Evolutionary conservation across 352 stramenopile genomes (phyloP), one percentile per base, ranked within the genome.

Genomic region (Pythium myriotylum): DNA sequence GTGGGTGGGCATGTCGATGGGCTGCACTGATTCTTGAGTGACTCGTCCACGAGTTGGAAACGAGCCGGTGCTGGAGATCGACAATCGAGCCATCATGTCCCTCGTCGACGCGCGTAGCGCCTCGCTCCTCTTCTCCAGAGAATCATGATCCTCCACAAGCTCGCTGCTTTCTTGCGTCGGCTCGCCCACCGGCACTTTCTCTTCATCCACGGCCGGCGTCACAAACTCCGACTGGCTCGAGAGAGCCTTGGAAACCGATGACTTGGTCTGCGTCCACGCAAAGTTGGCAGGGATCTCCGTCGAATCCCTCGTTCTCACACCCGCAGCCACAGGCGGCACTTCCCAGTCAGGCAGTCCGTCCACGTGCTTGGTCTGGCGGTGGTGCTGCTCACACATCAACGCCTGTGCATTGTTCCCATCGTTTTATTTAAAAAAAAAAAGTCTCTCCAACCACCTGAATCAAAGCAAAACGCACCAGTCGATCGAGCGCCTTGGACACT

Each of bases 341-440:
- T 65, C 65, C 77, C 76, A 86, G 54, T 89, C 77, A 3, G 71
- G 72, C 22, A 81, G 45, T 32, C 76, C 80, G 19, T 84, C 40
- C n/a, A 70, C 74, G 43, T 78, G 70, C n/a, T 66, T 54, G 27
- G 67, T 70, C 39, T 88, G 77, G 4, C 64, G 68, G 17, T 74
- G 66, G 58, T 86, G 78, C 48, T 90, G 76, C 59, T 88, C 76
- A 37, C 76, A 86, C 32, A 77, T 40, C 10, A 90, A 6, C 17
- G 79, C 68, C 75, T 88, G 42, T 16, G 26, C 3, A 24, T 49
- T 37, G 48, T 20, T 24, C 14, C n/a, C n/a, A n/a, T n/a, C n/a
- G n/a, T n/a, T n/a, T n/a, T n/a, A n/a, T n/a, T n/a, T n/a, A n/a
- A n/a, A n/a, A n/a, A n/a, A n/a, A n/a, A n/a, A n/a, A n/a, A n/a